phyloP scores from a whole-genome alignment of 129 eudicot genomes.

The Glebionis coronaria region DNA sequence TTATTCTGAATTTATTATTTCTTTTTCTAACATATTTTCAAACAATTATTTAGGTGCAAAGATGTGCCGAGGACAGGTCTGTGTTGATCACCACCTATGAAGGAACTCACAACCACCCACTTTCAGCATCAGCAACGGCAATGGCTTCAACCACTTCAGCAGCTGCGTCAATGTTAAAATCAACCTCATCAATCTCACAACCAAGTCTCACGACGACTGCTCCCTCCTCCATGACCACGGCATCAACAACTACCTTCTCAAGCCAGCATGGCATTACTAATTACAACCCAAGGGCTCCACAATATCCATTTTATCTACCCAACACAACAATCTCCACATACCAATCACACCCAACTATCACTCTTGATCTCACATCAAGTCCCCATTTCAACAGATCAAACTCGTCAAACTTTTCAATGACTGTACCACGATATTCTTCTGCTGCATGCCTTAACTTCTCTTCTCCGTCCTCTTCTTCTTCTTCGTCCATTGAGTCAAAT shows the following conservation, averaged over 20 bases:
- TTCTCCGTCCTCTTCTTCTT: conserved; percentile 34
- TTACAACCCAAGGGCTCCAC: conserved; percentile 25
- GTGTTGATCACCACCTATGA: conserved; percentile 66
- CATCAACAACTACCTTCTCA: conserved; percentile 33
- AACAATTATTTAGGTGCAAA: conserved; percentile 56
- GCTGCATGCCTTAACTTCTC: conserved; percentile 51
- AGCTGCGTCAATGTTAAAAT: conserved; percentile 67
- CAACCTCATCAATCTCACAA: conserved; percentile 52
- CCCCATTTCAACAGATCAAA: conserved; percentile 31
- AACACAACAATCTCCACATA: conserved; percentile 50
- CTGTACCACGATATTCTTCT: conserved; percentile 35
- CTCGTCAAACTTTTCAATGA: conserved; percentile 24
- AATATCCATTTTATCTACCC: conserved; percentile 47
- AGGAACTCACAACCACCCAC: conserved; percentile 84
- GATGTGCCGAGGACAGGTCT: conserved; percentile 61
- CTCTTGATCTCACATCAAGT: conserved; percentile 61
- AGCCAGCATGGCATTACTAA: conserved; percentile 31
- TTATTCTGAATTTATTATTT: neutral
- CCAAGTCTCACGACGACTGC: conserved; percentile 26
- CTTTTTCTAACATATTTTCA: neutral
- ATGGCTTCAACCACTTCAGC: conserved; percentile 89
- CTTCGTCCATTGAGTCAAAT: conserved; percentile 39
- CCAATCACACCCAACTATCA: conserved; percentile 75
- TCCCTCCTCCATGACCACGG: conserved; percentile 21
- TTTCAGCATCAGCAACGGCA: conserved; percentile 68